Evolutionary conservation across 108 stramenopile species (phyloP), one percentile per base, ranked within the genome.

Genomic region (Pseudonitzschia delicatissima): DNA sequence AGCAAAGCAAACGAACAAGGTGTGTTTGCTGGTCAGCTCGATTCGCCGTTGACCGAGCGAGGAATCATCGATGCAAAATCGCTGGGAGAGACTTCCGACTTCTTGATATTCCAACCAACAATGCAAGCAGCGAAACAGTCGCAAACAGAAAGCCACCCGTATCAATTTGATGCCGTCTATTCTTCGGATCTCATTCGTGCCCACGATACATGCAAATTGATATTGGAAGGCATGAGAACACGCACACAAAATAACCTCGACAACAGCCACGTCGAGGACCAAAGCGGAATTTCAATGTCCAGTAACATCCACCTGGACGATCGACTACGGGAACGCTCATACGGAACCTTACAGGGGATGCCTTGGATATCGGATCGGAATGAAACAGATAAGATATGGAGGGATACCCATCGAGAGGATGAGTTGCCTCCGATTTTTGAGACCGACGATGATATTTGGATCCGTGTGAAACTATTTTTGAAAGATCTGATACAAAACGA

Each of bases 301-400:
- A 3, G 25, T 15, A n/a, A 70, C 53, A 57, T 84, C 0, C 35
- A 72, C 12, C 58, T 76, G 35, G 83, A 84, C 35, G 20, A 52
- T 18, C 57, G 83, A 21, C 57, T 84, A 15, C 57, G 83, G 42
- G 83, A 84, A 50, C 48, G 78, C 0, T 78, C 78, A 26, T 82
- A 84, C 53, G 83, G 84, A 12, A 72, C 76, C 21, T 37, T 81
- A 21, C 81, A 85, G 49, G 84, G 79, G 4, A 78, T 66, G 57
- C 20, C 31, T 5, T 77, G 77, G 49, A 55, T 32, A 3, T 55
- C 77, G 17, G 57, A 48, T 72, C 15, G 60, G 63, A 35, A 72
- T 70, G 59, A 75, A 85, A 42, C 60, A 4, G 15, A 57, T 20
- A 20, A 18, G 31, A 52, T 70, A 9, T 59, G 68, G 50, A 18